Conservation (phyloP, 164 flowering plant species). For the Cinnamomum chago region DNA sequence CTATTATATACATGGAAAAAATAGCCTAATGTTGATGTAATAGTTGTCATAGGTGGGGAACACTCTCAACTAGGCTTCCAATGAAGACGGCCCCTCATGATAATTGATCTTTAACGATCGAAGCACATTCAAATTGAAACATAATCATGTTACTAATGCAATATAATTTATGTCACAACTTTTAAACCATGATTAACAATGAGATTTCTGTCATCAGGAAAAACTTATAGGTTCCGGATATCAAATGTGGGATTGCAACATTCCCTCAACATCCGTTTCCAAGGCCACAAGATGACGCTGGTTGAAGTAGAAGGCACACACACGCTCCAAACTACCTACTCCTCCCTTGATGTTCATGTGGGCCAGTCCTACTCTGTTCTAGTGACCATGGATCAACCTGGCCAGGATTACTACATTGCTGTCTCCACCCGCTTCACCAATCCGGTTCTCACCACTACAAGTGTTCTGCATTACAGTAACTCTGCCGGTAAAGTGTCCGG, state of each 20-base stretch:
- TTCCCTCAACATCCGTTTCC: slow-evolving; percentile 61
- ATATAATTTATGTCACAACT: background rate
- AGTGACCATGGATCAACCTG: slow-evolving; percentile 63
- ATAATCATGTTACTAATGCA: no score
- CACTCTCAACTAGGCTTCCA: no score
- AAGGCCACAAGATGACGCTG: slow-evolving; percentile 64
- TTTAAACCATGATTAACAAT: background rate
- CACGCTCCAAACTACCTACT: slow-evolving; percentile 46
- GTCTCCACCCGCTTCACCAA: slow-evolving; percentile 62
- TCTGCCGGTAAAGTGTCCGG: slow-evolving; percentile 40
- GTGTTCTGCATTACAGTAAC: slow-evolving; percentile 53
- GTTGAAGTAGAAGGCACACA: slow-evolving; percentile 91
- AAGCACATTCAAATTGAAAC: no score
- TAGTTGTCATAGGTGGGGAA: no score
- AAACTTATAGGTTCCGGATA: slow-evolving; percentile 80
- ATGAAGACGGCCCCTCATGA: no score
- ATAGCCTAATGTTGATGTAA: no score
- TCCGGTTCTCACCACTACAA: slow-evolving; percentile 38
- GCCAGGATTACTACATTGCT: slow-evolving; percentile 56
- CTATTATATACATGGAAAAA: no score
- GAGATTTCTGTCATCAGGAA: slow-evolving; percentile 38
- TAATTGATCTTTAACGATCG: no score
- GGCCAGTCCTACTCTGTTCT: slow-evolving; percentile 87
- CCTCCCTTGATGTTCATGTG: slow-evolving; percentile 68
- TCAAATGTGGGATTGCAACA: slow-evolving; percentile 72